phyloP scores from a whole-genome alignment of 2,329 filamentous ascomycete species.

The Lizonia empirigonia region DNA sequence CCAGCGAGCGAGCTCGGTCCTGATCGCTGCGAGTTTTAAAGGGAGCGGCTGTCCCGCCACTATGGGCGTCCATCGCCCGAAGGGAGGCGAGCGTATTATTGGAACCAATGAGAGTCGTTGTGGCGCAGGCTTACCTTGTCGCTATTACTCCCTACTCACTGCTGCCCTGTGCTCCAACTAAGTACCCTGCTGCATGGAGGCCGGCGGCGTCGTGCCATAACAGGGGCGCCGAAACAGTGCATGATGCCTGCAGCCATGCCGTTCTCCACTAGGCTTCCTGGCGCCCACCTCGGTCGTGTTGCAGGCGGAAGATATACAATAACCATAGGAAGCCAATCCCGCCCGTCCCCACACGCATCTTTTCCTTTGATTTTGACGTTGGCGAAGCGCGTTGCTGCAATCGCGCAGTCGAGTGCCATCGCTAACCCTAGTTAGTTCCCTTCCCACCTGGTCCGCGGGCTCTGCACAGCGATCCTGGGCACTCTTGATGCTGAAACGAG shows the following conservation, averaged over 20 bases:
- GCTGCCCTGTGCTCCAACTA: conserved; percentile 18
- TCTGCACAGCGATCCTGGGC: conserved; percentile 30
- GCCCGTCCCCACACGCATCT: conserved; percentile 17
- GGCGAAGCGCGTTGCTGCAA: conserved; percentile 11
- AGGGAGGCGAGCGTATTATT: conserved; percentile 24
- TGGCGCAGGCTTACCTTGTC: conserved; percentile 19
- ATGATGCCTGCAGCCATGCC: conserved; percentile 25
- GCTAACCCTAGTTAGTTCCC: conserved; percentile 25
- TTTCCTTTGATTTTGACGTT: conserved; percentile 17
- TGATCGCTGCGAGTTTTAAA: conserved; percentile 22
- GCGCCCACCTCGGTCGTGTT: conserved; percentile 15
- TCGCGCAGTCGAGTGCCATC: conserved; percentile 18
- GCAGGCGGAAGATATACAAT: conserved; percentile 24
- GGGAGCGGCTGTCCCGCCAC: conserved; percentile 29
- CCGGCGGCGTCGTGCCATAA: conserved; percentile 18
- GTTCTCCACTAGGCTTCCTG: conserved; percentile 23
- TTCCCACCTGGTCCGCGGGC: conserved; percentile 31
- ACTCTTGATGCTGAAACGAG: conserved; percentile 49
- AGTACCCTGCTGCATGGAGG: conserved; percentile 23
- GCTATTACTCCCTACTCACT: conserved; percentile 32
- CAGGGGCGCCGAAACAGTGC: conserved; percentile 31
- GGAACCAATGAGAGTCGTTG: conserved; percentile 19
- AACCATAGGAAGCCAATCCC: conserved; percentile 21
- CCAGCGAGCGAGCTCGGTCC: conserved; percentile 11
- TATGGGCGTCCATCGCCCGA: conserved; percentile 14